Conservation (phyloP, 148 eudicot species). For the Linanthus parryae region DNA sequence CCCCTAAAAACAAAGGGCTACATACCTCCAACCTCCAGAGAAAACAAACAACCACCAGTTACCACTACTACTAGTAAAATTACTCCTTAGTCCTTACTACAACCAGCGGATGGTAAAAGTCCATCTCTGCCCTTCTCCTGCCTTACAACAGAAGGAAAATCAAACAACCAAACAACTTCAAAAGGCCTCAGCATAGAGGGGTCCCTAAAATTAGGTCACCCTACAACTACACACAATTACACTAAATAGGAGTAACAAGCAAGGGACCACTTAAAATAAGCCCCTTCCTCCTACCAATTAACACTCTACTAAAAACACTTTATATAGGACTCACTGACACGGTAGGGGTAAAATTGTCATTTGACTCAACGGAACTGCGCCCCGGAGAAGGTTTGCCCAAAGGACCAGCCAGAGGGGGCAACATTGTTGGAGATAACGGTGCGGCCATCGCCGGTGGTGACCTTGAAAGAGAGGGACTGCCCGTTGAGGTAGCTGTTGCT, state of each 20-base stretch:
- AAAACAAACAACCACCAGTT: too few species aligned
- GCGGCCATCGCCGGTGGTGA: constrained; percentile 53
- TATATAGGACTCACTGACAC: too few species aligned
- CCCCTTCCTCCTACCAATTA: constrained; percentile 13
- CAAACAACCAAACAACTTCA: background rate
- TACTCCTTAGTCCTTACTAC: too few species aligned
- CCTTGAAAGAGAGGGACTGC: constrained; percentile 63
- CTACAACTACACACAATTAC: background rate
- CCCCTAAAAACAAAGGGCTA: too few species aligned
- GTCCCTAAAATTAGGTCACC: constrained; percentile 1
- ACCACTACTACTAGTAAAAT: too few species aligned
- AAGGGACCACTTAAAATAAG: constrained; percentile 16
- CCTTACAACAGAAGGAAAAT: constrained; percentile 7
- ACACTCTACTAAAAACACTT: constrained; percentile 16
- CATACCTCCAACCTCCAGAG: too few species aligned
- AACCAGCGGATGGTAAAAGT: constrained; percentile 17
- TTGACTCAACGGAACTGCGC: constrained; percentile 32
- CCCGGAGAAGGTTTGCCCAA: constrained; percentile 52
- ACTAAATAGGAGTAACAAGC: too few species aligned
- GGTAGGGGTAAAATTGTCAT: too few species aligned
- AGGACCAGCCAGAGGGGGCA: constrained; percentile 54
- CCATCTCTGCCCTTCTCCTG: constrained; percentile 17
- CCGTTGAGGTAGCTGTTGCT: constrained; percentile 61
- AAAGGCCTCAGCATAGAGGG: background rate
- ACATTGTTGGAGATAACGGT: constrained; percentile 47